Conservation (phyloP, 306 rosid genomes). For the Malus domestica region ASM211411v1 NC_041800.1:32869733-32870232, state of each 20-base stretch:
- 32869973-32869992: slow-evolving; percentile 16
- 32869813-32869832: slow-evolving; percentile 57
- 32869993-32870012: neutral
- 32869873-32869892: slow-evolving; percentile 99
- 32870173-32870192: slow-evolving; percentile 92
- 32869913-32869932: slow-evolving; percentile 95
- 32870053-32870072: neutral
- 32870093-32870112: slow-evolving; percentile 59
- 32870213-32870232: slow-evolving; percentile 97
- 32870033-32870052: neutral
- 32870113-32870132: slow-evolving; percentile 69
- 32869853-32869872: slow-evolving; percentile 97
- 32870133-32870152: slow-evolving; percentile 68
- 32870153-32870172: slow-evolving; percentile 96
- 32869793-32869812: slow-evolving; percentile 25
- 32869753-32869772: neutral
- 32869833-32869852: slow-evolving; percentile 91
- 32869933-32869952: slow-evolving; percentile 98
- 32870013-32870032: neutral
- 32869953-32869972: slow-evolving; percentile 89
- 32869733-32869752: neutral
- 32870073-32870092: slow-evolving; percentile 66
- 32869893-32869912: slow-evolving; percentile 83
- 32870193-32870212: slow-evolving; percentile 84
- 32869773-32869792: slow-evolving; percentile 4